A percentile compares a stretch with the other conserved stretches of the same genome.
These are phyloP conservation scores for Trichoderma oligosporum DNA, from an alignment of 2,329 filamentous ascomycete genomes.

Conservation along the genomic window DNA sequence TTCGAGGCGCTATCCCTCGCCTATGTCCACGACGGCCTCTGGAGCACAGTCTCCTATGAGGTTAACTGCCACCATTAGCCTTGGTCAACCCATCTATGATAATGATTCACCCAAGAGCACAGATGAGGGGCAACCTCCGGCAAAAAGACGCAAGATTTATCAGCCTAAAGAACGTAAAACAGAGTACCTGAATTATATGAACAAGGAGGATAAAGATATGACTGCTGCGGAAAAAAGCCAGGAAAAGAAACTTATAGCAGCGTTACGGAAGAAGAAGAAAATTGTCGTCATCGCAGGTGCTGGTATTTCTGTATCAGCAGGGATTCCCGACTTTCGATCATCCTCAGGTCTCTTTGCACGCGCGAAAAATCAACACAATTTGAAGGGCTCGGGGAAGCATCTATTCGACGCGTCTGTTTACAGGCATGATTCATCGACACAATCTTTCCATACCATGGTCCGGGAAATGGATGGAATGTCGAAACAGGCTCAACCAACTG, in stretches of 20 bases:
- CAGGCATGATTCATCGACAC: conserved; percentile 82
- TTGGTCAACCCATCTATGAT: conserved; percentile 26
- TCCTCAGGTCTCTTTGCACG: conserved; percentile 84
- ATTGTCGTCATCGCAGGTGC: conserved; percentile 96
- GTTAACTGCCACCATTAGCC: conserved; percentile 33
- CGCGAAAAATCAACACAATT: conserved; percentile 78
- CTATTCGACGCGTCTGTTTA: conserved; percentile 98
- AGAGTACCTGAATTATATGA: conserved; percentile 68
- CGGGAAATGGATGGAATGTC: conserved; percentile 79
- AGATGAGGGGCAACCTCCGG: conserved; percentile 60
- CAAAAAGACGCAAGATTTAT: conserved; percentile 70
- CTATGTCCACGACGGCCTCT: conserved; percentile 44
- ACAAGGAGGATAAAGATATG: conserved; percentile 47
- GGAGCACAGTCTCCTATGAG: conserved; percentile 52
- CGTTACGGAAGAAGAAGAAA: conserved; percentile 84
- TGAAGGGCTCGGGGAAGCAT: conserved; percentile 86
- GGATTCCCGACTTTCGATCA: conserved; percentile 95
- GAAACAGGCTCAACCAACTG: conserved; percentile 71
- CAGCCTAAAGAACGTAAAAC: conserved; percentile 66
- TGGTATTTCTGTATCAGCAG: conserved; percentile 93
- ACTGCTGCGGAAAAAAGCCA: conserved; percentile 46
- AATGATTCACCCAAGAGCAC: conserved; percentile 29
- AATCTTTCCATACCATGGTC: conserved; percentile 94
- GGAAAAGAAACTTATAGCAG: conserved; percentile 67
- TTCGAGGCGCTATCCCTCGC: conserved; percentile 50